Evolutionary conservation across 257 asterid species (phyloP).

Genomic region (Paulownia fortunei): DNA sequence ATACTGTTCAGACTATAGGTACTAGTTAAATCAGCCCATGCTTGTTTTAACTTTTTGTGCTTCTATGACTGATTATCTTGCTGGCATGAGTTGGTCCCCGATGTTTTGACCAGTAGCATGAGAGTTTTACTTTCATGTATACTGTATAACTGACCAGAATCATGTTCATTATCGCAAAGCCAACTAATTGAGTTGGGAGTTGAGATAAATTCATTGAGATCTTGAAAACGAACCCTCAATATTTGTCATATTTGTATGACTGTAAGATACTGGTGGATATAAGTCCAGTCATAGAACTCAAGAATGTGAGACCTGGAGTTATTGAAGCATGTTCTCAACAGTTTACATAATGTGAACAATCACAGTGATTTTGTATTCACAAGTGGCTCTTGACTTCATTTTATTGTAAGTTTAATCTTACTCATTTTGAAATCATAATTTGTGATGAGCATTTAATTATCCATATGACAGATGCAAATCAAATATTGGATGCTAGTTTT

Average conservation of each 20-base stretch:
- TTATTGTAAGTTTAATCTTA: neutral
- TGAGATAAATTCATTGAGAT: slow-evolving; percentile 12
- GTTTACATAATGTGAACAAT: slow-evolving; percentile 5
- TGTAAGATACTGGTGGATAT: neutral
- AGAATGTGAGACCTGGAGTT: neutral
- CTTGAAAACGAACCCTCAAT: neutral
- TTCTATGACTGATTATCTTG: slow-evolving; percentile 8
- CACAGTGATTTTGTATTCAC: neutral
- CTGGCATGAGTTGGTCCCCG: slow-evolving; percentile 22
- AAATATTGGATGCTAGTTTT: slow-evolving; percentile 64
- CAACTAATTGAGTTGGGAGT: slow-evolving; percentile 10
- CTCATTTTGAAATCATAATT: neutral
- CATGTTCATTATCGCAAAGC: slow-evolving; percentile 17
- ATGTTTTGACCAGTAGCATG: slow-evolving; percentile 10
- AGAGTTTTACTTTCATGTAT: neutral
- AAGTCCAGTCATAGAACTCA: slow-evolving; percentile 11
- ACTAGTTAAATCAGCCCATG: slow-evolving; percentile 29
- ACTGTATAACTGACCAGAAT: slow-evolving; percentile 6
- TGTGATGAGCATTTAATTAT: slow-evolving; percentile 27
- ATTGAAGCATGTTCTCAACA: slow-evolving; percentile 10
- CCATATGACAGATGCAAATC: slow-evolving; percentile 64
- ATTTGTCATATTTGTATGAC: neutral
- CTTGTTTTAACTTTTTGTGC: neutral
- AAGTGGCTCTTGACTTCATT: slow-evolving; percentile 7
- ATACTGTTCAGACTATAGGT: slow-evolving; percentile 81